Evolutionary conservation across 163 green algal genomes (phyloP).

Genomic region (Chloromonas sp.): DNA sequence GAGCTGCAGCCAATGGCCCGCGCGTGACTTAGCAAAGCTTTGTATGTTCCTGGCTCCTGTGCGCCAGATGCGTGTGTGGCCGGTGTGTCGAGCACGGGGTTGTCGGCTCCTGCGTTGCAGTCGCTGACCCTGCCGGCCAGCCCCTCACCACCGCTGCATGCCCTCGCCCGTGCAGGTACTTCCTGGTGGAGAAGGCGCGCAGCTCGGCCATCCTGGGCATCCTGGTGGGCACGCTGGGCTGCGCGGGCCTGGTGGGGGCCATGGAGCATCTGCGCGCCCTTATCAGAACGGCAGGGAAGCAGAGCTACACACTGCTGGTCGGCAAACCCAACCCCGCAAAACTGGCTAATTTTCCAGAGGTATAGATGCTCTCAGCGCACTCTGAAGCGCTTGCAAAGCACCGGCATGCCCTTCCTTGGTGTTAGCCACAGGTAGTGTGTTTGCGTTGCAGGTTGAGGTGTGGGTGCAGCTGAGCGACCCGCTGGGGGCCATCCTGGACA

Average conservation of each 20-base stretch:
- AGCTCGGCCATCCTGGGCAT: slow-evolving; percentile 85
- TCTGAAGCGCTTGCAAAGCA: too few relatives aligned
- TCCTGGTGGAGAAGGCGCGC: slow-evolving; percentile 80
- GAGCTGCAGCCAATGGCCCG: too few relatives aligned
- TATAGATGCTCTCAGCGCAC: slow-evolving; percentile 3
- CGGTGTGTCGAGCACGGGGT: too few relatives aligned
- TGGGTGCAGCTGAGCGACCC: slow-evolving; percentile 83
- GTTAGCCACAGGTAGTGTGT: not conserved
- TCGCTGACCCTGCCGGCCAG: not conserved
- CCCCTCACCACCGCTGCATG: not conserved
- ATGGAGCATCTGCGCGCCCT: slow-evolving; percentile 55
- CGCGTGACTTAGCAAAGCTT: not conserved
- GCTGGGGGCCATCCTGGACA: slow-evolving; percentile 77
- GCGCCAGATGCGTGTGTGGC: not conserved
- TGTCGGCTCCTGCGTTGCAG: too few relatives aligned
- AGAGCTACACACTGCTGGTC: slow-evolving; percentile 89
- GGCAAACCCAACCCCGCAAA: slow-evolving; percentile 90
- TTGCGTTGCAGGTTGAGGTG: slow-evolving; percentile 46
- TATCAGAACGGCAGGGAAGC: slow-evolving; percentile 68
- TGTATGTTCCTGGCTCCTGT: not conserved
- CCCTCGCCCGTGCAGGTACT: slow-evolving; percentile 49
- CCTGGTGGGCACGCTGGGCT: slow-evolving; percentile 75
- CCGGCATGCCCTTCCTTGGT: not conserved
- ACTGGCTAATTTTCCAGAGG: slow-evolving; percentile 95
- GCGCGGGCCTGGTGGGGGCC: slow-evolving; percentile 64